Evolutionary conservation across 805 yeast species (phyloP), one percentile per base, ranked within the genome.

Genomic region (Lachancea lanzarotensis): DNA sequence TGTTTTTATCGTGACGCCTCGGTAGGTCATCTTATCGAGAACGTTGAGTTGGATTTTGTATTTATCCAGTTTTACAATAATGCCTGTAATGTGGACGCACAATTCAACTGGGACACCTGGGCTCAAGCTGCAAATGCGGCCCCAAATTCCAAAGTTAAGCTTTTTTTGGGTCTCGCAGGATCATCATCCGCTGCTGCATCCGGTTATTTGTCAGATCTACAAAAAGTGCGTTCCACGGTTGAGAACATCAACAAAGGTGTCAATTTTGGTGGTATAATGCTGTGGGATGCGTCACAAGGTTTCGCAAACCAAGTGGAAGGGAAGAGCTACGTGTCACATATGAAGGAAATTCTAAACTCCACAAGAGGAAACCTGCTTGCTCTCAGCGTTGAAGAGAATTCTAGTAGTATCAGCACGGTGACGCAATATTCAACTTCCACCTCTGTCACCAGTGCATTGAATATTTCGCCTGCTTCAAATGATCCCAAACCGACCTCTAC

Each of bases 1-100:
- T 90, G 96, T 69, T 82, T 79, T 20, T 84, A 81, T 62, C 95
- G 96, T 15, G 96, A 89, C 67, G 81, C 77, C 41, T 74, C 65
- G 38, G 70, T 81, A 26, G 84, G 84, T 63, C 72, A 77, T 45
- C 72, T 77, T 43, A 66, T 84, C 53, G 72, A 72, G 19, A 70
- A 70, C 30, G 79, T 85, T 9, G 70, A 76, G 32, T 71, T 89
- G 52, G 96, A 89, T 65, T 87, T 79, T 63, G 83, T 86, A 3
- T 87, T 85, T 59, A 74, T 90, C 52, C 96, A 88, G 68, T 89
- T 89, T 68, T 89, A 88, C 75, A 89, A 89, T 75, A 89, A 89
- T 68, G 73, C 81, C 59, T 85, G 95, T 66, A 66, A 75, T 38
- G 69, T 81, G 44, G 72, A 70, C 33, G 51, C 63, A 3, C 51